Conservation (phyloP, 2,329 filamentous ascomycete species). For the Elsinoe australis region DNA sequence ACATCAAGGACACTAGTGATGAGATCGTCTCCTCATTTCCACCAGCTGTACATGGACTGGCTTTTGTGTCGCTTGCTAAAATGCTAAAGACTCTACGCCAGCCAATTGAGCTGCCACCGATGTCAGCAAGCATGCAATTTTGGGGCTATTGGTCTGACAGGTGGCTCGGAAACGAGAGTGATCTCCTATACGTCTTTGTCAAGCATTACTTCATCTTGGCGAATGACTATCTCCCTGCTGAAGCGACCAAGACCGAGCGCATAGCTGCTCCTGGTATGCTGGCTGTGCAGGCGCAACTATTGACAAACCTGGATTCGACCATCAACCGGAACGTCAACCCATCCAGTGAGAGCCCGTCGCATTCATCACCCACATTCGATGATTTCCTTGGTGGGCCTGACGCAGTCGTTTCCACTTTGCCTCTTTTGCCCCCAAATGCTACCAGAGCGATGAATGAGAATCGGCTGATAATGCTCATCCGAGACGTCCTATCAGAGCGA, state of each 20-base stretch:
- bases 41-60: conserved; percentile 52
- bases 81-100: conserved; percentile 55
- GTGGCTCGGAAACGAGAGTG: conserved; percentile 81
- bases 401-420: conserved; percentile 54
- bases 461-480: conserved; percentile 69
- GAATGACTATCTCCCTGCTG: conserved; percentile 50
- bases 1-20: conserved; percentile 43
- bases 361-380: conserved; percentile 53
- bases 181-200: conserved; percentile 84
- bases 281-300: conserved; percentile 71
- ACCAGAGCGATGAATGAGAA: conserved; percentile 83
- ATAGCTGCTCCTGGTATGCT: conserved; percentile 68
- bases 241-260: conserved; percentile 47
- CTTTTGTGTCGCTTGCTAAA: conserved; percentile 55
- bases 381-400: conserved; percentile 59
- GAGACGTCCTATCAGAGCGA: conserved; percentile 65
- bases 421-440: conserved; percentile 60
- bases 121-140: conserved; percentile 70
- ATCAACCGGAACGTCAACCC: conserved; percentile 61
- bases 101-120: conserved; percentile 58
- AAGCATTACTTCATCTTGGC: conserved; percentile 79
- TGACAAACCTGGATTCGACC: conserved; percentile 72
- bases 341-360: conserved; percentile 41
- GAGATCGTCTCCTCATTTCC: conserved; percentile 65
- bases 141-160: conserved; percentile 74